Evolutionary conservation across 106 monocot genomes (phyloP), one percentile per base, ranked within the genome.

Genomic region (Vanilla planifolia): DNA sequence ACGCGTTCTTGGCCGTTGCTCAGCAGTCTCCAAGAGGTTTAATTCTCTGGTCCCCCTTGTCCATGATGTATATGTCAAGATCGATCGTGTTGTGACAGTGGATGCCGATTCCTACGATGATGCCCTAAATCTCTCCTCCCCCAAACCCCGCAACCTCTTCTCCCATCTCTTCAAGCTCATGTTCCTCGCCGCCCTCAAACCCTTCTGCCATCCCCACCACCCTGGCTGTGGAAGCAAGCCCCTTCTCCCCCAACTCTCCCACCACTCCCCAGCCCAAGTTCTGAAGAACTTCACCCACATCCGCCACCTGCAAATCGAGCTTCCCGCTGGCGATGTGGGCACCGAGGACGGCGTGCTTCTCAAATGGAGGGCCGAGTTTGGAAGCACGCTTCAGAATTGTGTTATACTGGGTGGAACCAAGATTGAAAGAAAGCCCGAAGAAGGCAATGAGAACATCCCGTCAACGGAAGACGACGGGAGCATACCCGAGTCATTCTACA

Each of bases 401-500:
- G 85, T 90, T 42, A 90, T 90, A 27, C 68, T 90, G 36, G 89
- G 89, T 3, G 89, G 89, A 5, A 90, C 82, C 3, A 70, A 42
- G 7, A 55, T 81, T 1, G 85, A 81, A 39, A 57, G 61, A 23
- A 77, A 80, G 47, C 43, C 69, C 1, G 30, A 53, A 16, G 66
- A 33, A 11, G 26, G 45, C 8, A 4, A 47, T 1, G 52, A 71
- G 47, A 71, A 72, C 37, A 70, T 69, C 21, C 25, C 47, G 2
- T 17, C 3, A 0, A 17, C 35, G 2, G 89, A 83, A 40, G 82
- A 85, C 56, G 82, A 76, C 66, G 89, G 79, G 13, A 85, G 79
- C 79, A 90, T 90, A 73, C 89, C 89, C 6, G 89, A 90, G 46
- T 85, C 89, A 2, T 90, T 90, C 73, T 85, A 90, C 69, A 90